Evolutionary conservation across 345 rosid species (phyloP), one percentile per base, ranked within the genome.

Genomic region (Pelargonium nanum): DNA sequence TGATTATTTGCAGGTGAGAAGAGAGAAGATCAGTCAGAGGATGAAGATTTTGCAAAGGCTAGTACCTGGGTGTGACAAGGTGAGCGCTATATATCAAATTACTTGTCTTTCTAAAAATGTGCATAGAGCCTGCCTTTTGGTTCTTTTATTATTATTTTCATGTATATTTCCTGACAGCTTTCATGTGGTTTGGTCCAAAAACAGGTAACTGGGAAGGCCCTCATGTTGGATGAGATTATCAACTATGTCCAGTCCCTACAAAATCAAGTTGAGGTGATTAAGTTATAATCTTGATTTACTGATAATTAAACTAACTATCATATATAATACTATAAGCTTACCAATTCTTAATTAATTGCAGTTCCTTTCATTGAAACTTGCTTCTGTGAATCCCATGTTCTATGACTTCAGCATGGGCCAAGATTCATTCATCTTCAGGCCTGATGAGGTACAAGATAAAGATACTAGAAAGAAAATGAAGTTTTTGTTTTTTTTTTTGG

Each of bases 31-130:
- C 58, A 84, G 95, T 67, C 88, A 82, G 65, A 71, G 88, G 76
- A 87, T 87, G 95, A 81, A 64, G 63, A 68, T 22, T 32, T 64
- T 87, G 61, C 86, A 87, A 59, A 68, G 59, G 0, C 85, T 87
- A 62, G 95, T 87, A 70, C 95, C 90, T n/a, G 90, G 88, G 12
- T 87, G 95, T 76, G 84, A 82, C 74, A 87, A 84, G 86, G 90
- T 87, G 64, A 58, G 58, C 22, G 50, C 8, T n/a, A 55, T 30
- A 53, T 22, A 48, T 20, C 12, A 6, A 6, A 40, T 12, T 40
- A 40, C 15, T 40, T 44, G 17, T 57, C 52, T 58, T 61, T 62
- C 57, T 25, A 24, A 50, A 9, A 13, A 25, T 40, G 48, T 40
- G 15, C 48, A 53, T 53, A 50, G 1, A 30, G 52, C 40, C 56